Evolutionary conservation across 306 rosid species (phyloP), one percentile per base, ranked within the genome.

Genomic region (Sindora glabra): DNA sequence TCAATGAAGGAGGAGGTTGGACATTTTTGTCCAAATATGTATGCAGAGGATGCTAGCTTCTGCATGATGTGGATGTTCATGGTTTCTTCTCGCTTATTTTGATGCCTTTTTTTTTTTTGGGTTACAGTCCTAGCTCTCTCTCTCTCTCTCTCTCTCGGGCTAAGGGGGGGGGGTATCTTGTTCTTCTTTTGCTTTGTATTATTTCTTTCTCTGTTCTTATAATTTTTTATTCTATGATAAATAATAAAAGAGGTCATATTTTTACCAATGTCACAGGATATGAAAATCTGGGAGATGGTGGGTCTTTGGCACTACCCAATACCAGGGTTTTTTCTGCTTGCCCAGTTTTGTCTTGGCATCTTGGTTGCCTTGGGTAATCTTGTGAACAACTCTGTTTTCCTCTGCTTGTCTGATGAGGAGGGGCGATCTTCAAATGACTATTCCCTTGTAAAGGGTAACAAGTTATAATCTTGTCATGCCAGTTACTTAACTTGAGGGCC

Each of bases 281-380:
- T 80, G 86, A 79, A 81, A 72, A 85, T 89, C 48, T 94, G 99
- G 99, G 99, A 94, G 84, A 89, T 86, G 95, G 81, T 89, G 32
- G 99, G 99, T 64, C 80, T 89, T 50, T 94, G 99, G 95, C 99
- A 94, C 67, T 86, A 94, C 80, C 84, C 99, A 34, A 80, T 86
- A 52, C 96, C 99, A 59, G 99, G 97, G 24, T 83, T 86, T 68
- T 94, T 83, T 74, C 77, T 94, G 80, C 97, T 94, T 44, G 99
- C 99, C 24, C 99, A 94, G 54, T 94, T 89, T 77, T 77, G 90
- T 81, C 94, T 94, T 60, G 99, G 99, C 64, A 77, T 89, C 69
- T 61, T 94, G 83, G 97, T 94, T 70, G 99, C 99, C 58, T 65
- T 94, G 82, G 95, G 96, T 65, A 94, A 94, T 75, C 99, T 94